Evolutionary conservation across 345 rosid genomes (phyloP).

Genomic region (Triadica sebifera): DNA sequence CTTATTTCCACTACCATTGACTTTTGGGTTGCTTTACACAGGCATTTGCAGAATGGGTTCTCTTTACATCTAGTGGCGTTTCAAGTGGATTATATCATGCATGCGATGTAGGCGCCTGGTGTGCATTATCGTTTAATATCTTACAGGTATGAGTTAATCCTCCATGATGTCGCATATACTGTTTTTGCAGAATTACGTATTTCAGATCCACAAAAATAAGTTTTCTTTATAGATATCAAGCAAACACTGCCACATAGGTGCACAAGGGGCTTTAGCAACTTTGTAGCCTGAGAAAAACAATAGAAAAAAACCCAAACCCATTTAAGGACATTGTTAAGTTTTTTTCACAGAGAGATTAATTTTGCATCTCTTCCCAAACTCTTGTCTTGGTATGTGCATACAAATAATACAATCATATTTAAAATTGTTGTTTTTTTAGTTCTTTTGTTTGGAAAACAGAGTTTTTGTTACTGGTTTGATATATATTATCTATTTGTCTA

Average conservation of each 20-base stretch:
- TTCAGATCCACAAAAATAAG: background rate
- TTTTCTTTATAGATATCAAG: background rate
- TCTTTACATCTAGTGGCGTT: constrained; percentile 85
- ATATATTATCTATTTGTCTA: constrained; percentile 17
- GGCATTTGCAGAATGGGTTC: constrained; percentile 96
- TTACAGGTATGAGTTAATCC: constrained; percentile 58
- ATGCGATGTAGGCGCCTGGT: constrained; percentile 95
- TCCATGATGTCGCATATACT: no score
- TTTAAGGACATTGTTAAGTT: background rate
- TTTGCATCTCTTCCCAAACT: background rate
- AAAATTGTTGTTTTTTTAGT: background rate
- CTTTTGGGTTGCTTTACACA: constrained; percentile 33
- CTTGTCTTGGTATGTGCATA: background rate
- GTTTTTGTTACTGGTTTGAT: constrained; percentile 14
- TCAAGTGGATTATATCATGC: constrained; percentile 96
- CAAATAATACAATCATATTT: background rate
- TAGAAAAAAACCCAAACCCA: background rate
- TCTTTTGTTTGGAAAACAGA: background rate
- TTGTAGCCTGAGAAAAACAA: background rate
- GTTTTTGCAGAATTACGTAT: background rate
- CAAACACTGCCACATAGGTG: background rate
- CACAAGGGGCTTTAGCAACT: background rate
- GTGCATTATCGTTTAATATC: constrained; percentile 64
- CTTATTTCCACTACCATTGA: background rate
- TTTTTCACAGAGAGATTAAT: background rate